Conservation (phyloP, 352 stramenopile genomes). For the Albugo laibachii region DNA sequence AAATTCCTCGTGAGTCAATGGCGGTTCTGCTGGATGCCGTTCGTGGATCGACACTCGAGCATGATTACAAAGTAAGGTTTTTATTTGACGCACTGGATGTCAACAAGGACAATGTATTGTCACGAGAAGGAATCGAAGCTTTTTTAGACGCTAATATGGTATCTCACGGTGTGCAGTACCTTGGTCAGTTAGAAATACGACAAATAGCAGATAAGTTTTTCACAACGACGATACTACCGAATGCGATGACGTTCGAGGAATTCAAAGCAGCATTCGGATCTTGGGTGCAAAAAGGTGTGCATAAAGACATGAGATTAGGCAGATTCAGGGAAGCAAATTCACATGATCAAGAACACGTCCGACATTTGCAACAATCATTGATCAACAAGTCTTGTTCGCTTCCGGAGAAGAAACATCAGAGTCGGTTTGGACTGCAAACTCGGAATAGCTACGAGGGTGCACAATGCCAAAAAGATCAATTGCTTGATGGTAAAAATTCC, state of each 20-base stretch:
- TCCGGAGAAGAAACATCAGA: conserved; percentile 3
- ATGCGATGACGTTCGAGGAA: conserved; percentile 32
- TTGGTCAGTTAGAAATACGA: conserved; percentile 25
- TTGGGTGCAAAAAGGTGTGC: neutral
- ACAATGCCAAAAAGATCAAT: conserved; percentile 1
- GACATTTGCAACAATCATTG: too few species aligned
- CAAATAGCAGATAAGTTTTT: conserved; percentile 32
- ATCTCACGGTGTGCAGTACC: conserved; percentile 28
- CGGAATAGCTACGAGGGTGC: neutral
- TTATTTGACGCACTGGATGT: conserved; percentile 50
- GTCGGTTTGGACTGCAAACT: neutral
- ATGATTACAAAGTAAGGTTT: conserved; percentile 34
- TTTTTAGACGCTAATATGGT: conserved; percentile 40
- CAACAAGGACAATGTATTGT: conserved; percentile 19
- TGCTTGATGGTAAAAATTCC: conserved; percentile 2
- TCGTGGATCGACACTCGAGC: conserved; percentile 19
- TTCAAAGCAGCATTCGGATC: conserved; percentile 9
- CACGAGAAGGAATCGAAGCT: conserved; percentile 21
- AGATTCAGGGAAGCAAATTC: neutral
- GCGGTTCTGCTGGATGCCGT: conserved; percentile 38
- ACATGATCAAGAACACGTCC: neutral
- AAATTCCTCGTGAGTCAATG: conserved; percentile 29
- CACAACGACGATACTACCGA: conserved; percentile 12
- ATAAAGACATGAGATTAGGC: neutral
- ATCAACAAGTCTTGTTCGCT: neutral